Base-by-base conservation (phyloP, 1,284 basidiomycete species). In the Ceratobasidium sp. region DNA sequence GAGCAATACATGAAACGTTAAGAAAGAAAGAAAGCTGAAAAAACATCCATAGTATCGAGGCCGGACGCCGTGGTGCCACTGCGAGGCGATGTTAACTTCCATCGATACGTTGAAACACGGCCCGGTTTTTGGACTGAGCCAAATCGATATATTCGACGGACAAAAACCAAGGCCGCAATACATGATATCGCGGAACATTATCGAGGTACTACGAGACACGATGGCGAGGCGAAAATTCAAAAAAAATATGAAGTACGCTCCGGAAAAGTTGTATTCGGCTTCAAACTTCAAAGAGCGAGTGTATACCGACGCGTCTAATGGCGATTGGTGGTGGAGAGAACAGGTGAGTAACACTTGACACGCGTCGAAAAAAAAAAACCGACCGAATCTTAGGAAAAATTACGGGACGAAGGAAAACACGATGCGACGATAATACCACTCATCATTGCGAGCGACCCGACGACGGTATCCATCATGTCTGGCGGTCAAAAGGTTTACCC, bases 281-380 rank as follows among this genome's bases (percentile, higher is more conserved):
- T 15, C 28, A 23, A 15, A 46, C 0, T 61, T 9, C 44, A 33
- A 23, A 1, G 10, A 61, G 2, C 54, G 69, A 1, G 40, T 59
- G 0, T 59, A 28, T 61, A 28, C 13, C 6, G 40, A 61, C 1
- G 56, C 42, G 56, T 3, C 1, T 1, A 10, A 28, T 1, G 33
- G 56, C 3, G 56, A 71, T 9, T 71, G 69, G 69, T 71, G 56
- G 54, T 71, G 69, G 69, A 13, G 13, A 0, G 56, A 59, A 44
- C 42, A 46, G 57, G 69, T 71, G 7, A 71, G 69, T 50, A 15
- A 42, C n/a, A 23, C 12, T 68, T n/a, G 15, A 50, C 50, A n/a
- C 10, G 6, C 42, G 17, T 40, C 12, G 56, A 20, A n/a, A 62
- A 12, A 20, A 17, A 15, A 20, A n/a, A 44, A 48, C 42, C 28